Evolutionary conservation across 2,329 filamentous ascomycete genomes (phyloP), one percentile per base, ranked within the genome.

Genomic region (Monosporascus sp.): DNA sequence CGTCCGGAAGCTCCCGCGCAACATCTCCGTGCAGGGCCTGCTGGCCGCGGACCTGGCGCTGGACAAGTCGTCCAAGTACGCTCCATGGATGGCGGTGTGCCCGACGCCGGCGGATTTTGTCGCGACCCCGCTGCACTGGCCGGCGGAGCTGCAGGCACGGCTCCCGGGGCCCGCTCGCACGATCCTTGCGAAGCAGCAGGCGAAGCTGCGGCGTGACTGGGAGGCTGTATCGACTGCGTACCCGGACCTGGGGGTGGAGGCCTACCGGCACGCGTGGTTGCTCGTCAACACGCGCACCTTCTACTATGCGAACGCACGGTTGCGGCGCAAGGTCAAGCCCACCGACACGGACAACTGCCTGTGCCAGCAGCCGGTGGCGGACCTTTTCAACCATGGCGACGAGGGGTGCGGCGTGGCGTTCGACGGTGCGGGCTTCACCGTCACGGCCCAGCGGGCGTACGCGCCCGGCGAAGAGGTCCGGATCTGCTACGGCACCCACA

Each of bases 291-390:
- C 82, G 17, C 77, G 82, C 55, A 82, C 80, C 0, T 85, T 85
- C 60, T 85, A 84, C 68, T 81, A 81, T 67, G 68, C 72, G 31
- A 75, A 72, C 41, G 65, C 75, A 2, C 68, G 68, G 38, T 75
- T 79, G 55, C 61, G 68, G 56, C 66, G 72, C 24, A 58, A 69
- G 60, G 35, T 37, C 1, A 63, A 68, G 55, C 66, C 72, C 24
- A 58, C 69, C 60, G 35, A 38, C 3, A 63, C 70, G 61, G 67
- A 79, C 59, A 86, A 89, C 60, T 81, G 81, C 62, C 82, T 89
- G 74, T 82, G 82, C 9, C 77, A 90, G 59, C 85, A 85, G 67
- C 88, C 88, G 1, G 84, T 89, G 37, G 83, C 86, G 1, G 88
- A 91, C 66, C 81, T 88, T 52, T 86, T 90, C 74, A 91, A 82